phyloP scores from a whole-genome alignment of 1,284 basidiomycete genomes.

The Ceratorhiza oryzae-sativae region DNA sequence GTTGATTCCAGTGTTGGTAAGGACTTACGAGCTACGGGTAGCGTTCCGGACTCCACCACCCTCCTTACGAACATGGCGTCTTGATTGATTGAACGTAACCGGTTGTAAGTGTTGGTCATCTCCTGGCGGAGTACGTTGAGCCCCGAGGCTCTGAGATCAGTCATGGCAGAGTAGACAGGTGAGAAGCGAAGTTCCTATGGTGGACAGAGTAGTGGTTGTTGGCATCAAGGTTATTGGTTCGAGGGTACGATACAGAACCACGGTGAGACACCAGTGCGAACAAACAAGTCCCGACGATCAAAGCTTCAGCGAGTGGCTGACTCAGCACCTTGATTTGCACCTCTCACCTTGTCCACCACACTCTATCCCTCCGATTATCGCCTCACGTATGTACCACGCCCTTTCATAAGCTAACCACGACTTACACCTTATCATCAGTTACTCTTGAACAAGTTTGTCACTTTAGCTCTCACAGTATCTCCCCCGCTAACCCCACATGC shows the following conservation, averaged over 20 bases:
- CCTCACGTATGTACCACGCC: not conserved
- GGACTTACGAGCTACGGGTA: constrained; percentile 72
- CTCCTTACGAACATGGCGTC: constrained; percentile 74
- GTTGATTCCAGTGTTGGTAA: no score
- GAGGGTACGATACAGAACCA: not conserved
- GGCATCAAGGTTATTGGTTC: not conserved
- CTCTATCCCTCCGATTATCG: not conserved
- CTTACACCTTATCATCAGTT: not conserved
- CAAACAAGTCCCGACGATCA: not conserved
- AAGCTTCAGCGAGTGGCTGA: not conserved
- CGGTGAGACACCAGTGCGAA: not conserved
- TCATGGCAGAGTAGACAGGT: not conserved
- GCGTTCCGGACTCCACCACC: constrained; percentile 64
- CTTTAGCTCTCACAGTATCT: not conserved
- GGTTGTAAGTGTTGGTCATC: constrained; percentile 80
- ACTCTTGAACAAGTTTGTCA: constrained; percentile 8
- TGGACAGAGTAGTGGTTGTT: not conserved
- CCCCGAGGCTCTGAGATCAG: constrained; percentile 43
- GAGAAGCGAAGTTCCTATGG: no score
- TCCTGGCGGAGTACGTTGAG: constrained; percentile 66
- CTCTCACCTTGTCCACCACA: not conserved
- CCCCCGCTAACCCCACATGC: not conserved
- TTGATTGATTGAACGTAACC: constrained; percentile 82
- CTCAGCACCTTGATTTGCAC: constrained; percentile 3
- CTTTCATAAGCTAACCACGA: not conserved